A percentile compares a stretch with the other conserved stretches of the same genome.
These are phyloP conservation scores for Pogostemon cablin DNA, from an alignment of 257 asterid genomes.

Conservation along the genomic window DNA sequence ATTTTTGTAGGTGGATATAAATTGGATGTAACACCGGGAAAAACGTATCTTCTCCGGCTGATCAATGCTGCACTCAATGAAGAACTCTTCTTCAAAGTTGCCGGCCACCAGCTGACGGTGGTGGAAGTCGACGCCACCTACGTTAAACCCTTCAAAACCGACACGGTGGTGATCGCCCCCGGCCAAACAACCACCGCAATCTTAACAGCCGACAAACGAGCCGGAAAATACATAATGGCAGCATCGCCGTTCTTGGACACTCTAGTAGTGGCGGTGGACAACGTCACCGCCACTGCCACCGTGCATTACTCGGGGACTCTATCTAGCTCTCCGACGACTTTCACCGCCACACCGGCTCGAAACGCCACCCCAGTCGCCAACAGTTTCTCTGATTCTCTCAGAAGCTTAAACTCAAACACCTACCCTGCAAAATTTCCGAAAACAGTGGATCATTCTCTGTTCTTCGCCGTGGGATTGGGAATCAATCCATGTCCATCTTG, in stretches of 20 bases:
- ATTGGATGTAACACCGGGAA: constrained; percentile 50
- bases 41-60: constrained; percentile 59
- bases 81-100: constrained; percentile 67
- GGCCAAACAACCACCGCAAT: constrained; percentile 65
- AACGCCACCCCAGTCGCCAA: constrained; percentile 64
- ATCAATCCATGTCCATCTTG: constrained; percentile 57
- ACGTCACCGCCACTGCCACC: constrained; percentile 58
- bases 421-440: constrained; percentile 56
- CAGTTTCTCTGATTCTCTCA: constrained; percentile 52
- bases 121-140: constrained; percentile 72
- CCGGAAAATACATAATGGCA: constrained; percentile 51
- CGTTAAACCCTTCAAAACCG: constrained; percentile 63
- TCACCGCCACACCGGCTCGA: constrained; percentile 47
- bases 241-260: constrained; percentile 73
- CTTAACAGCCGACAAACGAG: constrained; percentile 36
- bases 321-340: constrained; percentile 36
- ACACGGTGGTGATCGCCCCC: constrained; percentile 56
- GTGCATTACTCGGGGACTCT: constrained; percentile 64
- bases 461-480: constrained; percentile 60
- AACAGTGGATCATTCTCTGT: constrained; percentile 47
- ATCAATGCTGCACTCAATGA: constrained; percentile 78
- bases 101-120: constrained; percentile 59
- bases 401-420: constrained; percentile 54
- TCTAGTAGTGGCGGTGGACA: constrained; percentile 53
- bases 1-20: constrained; percentile 41